Evolutionary conservation across 257 asterid genomes (phyloP), one percentile per base, ranked within the genome.

Genomic region (Gentiana dahurica): DNA sequence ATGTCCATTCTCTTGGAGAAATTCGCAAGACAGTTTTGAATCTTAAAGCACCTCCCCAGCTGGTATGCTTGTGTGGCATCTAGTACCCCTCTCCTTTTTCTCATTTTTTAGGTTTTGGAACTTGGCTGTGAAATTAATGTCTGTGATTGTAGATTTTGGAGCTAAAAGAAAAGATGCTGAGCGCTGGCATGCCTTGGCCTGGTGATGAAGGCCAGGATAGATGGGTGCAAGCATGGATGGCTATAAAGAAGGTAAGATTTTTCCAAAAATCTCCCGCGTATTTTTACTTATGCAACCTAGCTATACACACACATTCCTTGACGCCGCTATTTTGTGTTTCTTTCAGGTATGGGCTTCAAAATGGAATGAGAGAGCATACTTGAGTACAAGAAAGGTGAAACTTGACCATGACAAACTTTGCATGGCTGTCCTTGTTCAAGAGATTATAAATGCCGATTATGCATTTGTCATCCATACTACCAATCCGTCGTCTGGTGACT

Each of bases 341-440:
- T 67, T 15, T 46, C 48, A 92, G 99, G 99, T 92, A 34, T 92
- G 99, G 99, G 97, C 97, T 67, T 92, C 99, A 53, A 92, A 92
- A 65, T 92, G 99, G 99, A 92, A 92, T 45, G 99, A 92, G 78
- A 81, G 99, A 75, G 99, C 99, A 73, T 92, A 83, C 71, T 83
- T 85, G 74, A 92, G 99, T 85, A 85, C 95, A 55, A 81, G 89
- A 73, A 92, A 85, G 79, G 99, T 83, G 76, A 88, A 88, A 65
- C 86, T 92, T 61, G 87, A 92, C 70, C 99, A 92, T 54, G 89
- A 83, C 68, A 79, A 66, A 73, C 95, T 92, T 68, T 85, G 95
- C 80, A 92, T 92, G 99, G 99, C 99, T 66, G 95, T 92, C 71
- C 97, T 92, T 61, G 95, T 92, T 74, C 99, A 92, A 75, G 95